These are phyloP conservation scores for Gonium pectorale DNA, from an alignment of 139 green algal species.

Conservation along the genomic window DNA sequence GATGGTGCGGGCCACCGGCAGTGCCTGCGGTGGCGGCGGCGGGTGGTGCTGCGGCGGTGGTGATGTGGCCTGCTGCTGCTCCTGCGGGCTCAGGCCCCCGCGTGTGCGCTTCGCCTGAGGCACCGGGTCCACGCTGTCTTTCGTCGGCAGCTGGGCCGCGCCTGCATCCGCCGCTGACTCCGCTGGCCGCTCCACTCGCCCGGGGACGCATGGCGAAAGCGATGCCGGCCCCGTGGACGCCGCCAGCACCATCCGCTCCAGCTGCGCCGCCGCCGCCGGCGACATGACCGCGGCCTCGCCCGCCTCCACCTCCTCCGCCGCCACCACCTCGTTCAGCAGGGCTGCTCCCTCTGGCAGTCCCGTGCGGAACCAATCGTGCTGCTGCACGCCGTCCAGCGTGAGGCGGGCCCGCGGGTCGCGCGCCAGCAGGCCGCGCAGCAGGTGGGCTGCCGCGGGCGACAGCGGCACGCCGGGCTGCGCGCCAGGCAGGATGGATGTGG, in stretches of 20 bases:
- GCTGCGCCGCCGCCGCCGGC: constrained; percentile 11
- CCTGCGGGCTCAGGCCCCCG: too few relatives aligned
- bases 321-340: constrained; percentile 55
- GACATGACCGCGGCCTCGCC: background rate
- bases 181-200: too few relatives aligned
- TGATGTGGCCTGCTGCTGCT: too few relatives aligned
- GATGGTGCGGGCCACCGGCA: background rate
- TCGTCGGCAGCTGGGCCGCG: too few relatives aligned
- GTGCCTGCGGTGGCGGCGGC: background rate
- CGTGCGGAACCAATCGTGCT: constrained; percentile 68
- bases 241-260: constrained; percentile 39
- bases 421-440: constrained; percentile 62
- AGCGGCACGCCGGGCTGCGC: constrained; percentile 25
- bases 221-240: background rate
- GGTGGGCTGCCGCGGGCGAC: constrained; percentile 43
- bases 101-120: too few relatives aligned
- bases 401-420: background rate
- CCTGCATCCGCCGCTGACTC: too few relatives aligned
- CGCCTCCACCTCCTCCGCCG: constrained; percentile 15
- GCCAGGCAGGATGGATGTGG: constrained; percentile 12
- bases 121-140: too few relatives aligned
- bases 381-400: constrained; percentile 18
- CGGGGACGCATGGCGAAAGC: too few relatives aligned
- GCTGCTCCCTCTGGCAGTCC: constrained; percentile 58
- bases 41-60: background rate